A percentile compares a stretch with the other conserved stretches of the same genome.
Evolutionary conservation across 805 yeast species (phyloP).

Genomic region (Cyberlindnera subsufficiens): DNA sequence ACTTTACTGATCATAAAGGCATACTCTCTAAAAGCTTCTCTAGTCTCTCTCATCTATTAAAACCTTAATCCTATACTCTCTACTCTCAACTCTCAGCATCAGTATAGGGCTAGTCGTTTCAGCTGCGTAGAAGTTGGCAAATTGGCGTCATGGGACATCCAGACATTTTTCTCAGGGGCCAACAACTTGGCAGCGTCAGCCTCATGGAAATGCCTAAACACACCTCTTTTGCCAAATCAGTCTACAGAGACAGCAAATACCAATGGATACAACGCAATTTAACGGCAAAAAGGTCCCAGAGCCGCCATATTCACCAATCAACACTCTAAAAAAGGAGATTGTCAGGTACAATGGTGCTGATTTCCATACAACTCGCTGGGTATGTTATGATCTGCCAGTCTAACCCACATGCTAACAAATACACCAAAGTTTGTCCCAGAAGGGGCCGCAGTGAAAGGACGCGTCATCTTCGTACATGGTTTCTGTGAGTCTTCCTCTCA

Average conservation of each 20-base stretch:
- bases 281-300: not conserved
- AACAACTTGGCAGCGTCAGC: no score
- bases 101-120: no score
- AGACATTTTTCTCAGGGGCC: no score
- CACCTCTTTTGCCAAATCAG: no score
- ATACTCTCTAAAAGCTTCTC: no score
- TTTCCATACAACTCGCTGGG: constrained; percentile 31
- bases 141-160: no score
- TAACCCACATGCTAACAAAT: not conserved
- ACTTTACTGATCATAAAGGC: no score
- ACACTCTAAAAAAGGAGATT: constrained; percentile 1
- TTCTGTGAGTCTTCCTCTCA: constrained; percentile 54
- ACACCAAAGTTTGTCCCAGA: constrained; percentile 26
- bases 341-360: constrained; percentile 33
- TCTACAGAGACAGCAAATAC: not conserved
- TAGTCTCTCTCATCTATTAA: no score
- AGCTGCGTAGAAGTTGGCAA: no score
- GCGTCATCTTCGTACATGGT: constrained; percentile 63
- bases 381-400: constrained; percentile 1
- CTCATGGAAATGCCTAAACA: no score
- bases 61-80: no score
- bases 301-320: constrained; percentile 9
- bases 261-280: not conserved
- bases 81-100: no score
- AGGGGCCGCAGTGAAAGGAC: constrained; percentile 36